Conservation (phyloP, 2,329 filamentous ascomycete genomes). For the Chaetothyriales sp. region DNA sequence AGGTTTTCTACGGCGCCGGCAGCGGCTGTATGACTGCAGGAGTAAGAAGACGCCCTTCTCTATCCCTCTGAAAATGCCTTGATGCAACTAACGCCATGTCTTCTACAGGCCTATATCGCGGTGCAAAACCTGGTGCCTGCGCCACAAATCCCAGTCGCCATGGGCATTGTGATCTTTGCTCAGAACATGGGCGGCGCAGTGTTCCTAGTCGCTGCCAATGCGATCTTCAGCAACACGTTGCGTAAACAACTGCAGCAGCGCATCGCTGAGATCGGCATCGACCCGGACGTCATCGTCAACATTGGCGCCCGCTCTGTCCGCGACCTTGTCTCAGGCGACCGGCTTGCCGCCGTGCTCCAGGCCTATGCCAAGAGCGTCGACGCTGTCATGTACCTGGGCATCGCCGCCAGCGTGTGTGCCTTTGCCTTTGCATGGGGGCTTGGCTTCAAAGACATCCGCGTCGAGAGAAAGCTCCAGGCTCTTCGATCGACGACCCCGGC, state of each 20-base stretch:
- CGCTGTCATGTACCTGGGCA: conserved; percentile 20
- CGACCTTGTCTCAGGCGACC: conserved; percentile 13
- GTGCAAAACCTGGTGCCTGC: conserved; percentile 18
- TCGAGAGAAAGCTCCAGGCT: conserved; percentile 12
- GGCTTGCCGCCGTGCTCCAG: conserved; percentile 16
- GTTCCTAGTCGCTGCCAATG: conserved; percentile 20
- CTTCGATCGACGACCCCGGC: background rate
- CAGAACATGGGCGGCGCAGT: conserved; percentile 23
- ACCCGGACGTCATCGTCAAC: conserved; percentile 17
- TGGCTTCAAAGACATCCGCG: conserved; percentile 20
- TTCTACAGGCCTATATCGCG: conserved; percentile 19
- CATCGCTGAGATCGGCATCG: conserved; percentile 6
- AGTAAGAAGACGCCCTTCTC: no score
- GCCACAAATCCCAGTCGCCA: conserved; percentile 18
- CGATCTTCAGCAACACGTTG: conserved; percentile 18
- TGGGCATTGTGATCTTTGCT: conserved; percentile 20
- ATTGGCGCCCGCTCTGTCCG: conserved; percentile 18
- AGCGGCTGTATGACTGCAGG: no score
- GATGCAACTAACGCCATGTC: no score
- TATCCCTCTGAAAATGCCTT: no score
- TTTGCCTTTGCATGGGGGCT: conserved; percentile 18
- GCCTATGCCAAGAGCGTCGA: conserved; percentile 20
- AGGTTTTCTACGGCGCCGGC: conserved; percentile 3
- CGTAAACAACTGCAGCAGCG: conserved; percentile 10
- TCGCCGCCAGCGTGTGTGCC: conserved; percentile 14